Percentiles rank a stretch among this genome's conserved stretches.
phyloP scores from a whole-genome alignment of 139 green algal genomes.

The Ettlia oleoabundans region DNA sequence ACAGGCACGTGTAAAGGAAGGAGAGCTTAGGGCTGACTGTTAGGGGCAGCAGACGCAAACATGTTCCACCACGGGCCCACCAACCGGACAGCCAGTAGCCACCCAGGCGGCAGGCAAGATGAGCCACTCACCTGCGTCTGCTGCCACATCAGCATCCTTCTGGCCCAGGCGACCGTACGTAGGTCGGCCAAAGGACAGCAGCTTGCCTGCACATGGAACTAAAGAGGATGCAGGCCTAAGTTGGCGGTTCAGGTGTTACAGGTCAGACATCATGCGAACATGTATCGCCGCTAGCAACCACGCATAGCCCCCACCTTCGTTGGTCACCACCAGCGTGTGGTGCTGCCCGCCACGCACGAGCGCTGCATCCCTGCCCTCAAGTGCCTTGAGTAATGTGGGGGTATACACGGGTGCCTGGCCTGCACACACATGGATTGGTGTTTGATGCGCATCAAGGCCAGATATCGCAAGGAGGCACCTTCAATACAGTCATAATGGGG shows the following conservation, averaged over 20 bases:
- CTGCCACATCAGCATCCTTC: constrained; percentile 50
- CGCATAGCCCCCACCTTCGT: too few species aligned
- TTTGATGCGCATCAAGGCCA: too few species aligned
- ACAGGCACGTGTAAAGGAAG: too few species aligned
- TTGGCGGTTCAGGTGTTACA: too few species aligned
- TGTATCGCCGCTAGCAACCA: too few species aligned
- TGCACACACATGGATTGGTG: constrained; percentile 21
- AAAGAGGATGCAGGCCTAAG: too few species aligned
- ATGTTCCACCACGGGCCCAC: too few species aligned
- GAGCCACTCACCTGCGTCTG: constrained; percentile 35
- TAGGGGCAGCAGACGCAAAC: too few species aligned
- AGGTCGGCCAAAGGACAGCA: constrained; percentile 78
- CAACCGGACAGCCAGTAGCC: background rate
- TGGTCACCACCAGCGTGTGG: constrained; percentile 80
- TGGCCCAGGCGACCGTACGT: constrained; percentile 88
- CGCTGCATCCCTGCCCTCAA: constrained; percentile 40
- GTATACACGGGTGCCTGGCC: constrained; percentile 36
- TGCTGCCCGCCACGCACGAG: constrained; percentile 76
- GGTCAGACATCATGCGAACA: too few species aligned
- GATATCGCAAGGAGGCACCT: too few species aligned
- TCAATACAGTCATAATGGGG: background rate
- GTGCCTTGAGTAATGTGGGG: constrained; percentile 48
- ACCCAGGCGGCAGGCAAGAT: background rate
- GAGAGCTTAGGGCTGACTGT: too few species aligned
- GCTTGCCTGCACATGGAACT: too few species aligned